Conservation (phyloP, 1,284 basidiomycete species). For the Ceratobasidium sp. region DNA sequence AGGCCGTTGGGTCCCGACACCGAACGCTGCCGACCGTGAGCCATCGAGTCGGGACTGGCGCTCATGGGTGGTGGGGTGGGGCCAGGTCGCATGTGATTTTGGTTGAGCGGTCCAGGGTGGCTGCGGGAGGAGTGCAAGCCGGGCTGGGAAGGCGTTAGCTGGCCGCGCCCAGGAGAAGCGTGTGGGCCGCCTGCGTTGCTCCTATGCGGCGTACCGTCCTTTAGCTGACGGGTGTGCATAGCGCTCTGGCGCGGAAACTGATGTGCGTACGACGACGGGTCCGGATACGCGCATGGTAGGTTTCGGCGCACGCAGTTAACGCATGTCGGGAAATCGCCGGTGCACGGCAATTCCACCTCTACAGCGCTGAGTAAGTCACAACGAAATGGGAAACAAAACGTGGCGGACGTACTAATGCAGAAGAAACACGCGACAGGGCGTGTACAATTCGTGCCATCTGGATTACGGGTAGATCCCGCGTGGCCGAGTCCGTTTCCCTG, state of each 20-base stretch:
- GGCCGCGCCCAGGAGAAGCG: background rate
- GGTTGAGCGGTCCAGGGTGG: slow-evolving; percentile 11
- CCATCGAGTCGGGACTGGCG: background rate
- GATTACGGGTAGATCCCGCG: slow-evolving; percentile 24
- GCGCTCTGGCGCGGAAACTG: slow-evolving; percentile 33
- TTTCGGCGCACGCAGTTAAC: slow-evolving; percentile 33
- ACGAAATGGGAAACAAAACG: slow-evolving; percentile 1
- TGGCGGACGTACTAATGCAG: slow-evolving; percentile 17
- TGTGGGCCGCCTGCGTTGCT: background rate
- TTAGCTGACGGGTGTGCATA: slow-evolving; percentile 16
- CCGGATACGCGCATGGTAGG: slow-evolving; percentile 17
- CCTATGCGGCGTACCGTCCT: background rate
- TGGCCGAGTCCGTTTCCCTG: slow-evolving; percentile 32
- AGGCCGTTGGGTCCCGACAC: background rate
- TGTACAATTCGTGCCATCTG: slow-evolving; percentile 31
- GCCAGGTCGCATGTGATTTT: too few species aligned
- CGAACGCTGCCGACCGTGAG: slow-evolving; percentile 1
- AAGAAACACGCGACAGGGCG: slow-evolving; percentile 40
- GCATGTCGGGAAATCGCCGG: slow-evolving; percentile 29
- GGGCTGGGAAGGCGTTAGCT: slow-evolving; percentile 2
- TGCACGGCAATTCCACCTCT: slow-evolving; percentile 27
- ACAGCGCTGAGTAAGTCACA: background rate
- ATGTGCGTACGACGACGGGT: slow-evolving; percentile 5
- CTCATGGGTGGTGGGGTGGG: slow-evolving; percentile 20
- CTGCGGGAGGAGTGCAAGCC: slow-evolving; percentile 17